phyloP scores from a whole-genome alignment of 1,284 basidiomycete genomes.

The Psilocybe mexicana region DNA sequence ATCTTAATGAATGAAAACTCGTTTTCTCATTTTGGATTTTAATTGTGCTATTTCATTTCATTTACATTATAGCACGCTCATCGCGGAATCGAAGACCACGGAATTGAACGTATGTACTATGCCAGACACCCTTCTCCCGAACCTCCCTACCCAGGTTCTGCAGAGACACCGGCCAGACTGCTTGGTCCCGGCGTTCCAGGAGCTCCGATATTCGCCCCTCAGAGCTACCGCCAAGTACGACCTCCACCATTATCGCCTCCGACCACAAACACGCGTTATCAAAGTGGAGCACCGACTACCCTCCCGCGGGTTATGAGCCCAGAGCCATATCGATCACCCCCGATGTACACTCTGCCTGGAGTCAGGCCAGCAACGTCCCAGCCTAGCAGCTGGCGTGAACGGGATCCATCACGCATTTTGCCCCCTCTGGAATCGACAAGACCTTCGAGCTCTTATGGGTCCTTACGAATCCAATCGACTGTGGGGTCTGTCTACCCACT shows the following conservation, averaged over 20 bases:
- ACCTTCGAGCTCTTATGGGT: constrained; percentile 21
- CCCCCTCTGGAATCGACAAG: constrained; percentile 39
- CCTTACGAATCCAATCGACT: constrained; percentile 13
- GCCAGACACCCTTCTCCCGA: constrained; percentile 26
- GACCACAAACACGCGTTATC: constrained; percentile 16
- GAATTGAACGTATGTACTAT: constrained; percentile 18
- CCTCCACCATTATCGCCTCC: constrained; percentile 18
- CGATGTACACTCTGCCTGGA: constrained; percentile 16
- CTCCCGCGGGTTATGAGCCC: constrained; percentile 16
- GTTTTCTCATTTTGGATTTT: constrained; percentile 4
- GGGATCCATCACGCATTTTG: constrained; percentile 43
- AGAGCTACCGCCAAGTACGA: constrained; percentile 22
- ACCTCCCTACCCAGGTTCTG: constrained; percentile 19
- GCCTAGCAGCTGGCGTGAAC: constrained; percentile 24
- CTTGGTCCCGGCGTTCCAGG: constrained; percentile 67
- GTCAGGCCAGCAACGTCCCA: constrained; percentile 26
- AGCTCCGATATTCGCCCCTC: constrained; percentile 26
- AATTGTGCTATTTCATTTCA: constrained; percentile 9
- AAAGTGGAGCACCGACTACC: constrained; percentile 1
- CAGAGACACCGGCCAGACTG: constrained; percentile 40
- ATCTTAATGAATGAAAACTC: constrained; percentile 2
- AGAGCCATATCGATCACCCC: constrained; percentile 17
- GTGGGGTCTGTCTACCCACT: constrained; percentile 13
- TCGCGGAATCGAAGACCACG: constrained; percentile 22
- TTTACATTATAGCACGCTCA: constrained; percentile 11